A percentile compares a stretch with the other conserved stretches of the same genome.
Evolutionary conservation across 805 yeast genomes (phyloP).

Genomic region (Saccharomycopsis javanensis): DNA sequence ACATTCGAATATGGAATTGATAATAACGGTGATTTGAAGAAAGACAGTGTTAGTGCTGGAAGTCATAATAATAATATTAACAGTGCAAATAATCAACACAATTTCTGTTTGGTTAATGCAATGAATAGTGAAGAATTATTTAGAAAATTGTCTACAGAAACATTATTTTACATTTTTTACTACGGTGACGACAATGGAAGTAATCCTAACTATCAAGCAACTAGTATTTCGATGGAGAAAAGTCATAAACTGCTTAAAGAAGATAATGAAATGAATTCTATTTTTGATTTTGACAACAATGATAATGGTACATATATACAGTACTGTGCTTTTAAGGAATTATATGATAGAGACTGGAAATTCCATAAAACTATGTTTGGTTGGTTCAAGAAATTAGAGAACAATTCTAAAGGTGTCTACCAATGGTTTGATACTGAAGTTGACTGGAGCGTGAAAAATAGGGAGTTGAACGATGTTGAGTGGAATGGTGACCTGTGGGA

Average conservation of each 20-base stretch:
- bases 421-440: constrained; percentile 81
- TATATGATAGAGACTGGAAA: constrained; percentile 66
- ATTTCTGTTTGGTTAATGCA: constrained; percentile 40
- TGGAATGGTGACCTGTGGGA: constrained; percentile 1
- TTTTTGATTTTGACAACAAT: constrained; percentile 10
- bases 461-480: constrained; percentile 21
- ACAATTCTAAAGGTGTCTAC: constrained; percentile 41
- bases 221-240: not conserved
- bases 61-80: constrained; percentile 25
- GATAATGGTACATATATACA: constrained; percentile 62
- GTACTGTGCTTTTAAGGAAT: constrained; percentile 70
- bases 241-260: not conserved
- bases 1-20: constrained; percentile 10
- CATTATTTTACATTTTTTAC: constrained; percentile 86
- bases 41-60: constrained; percentile 20
- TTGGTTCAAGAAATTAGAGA: constrained; percentile 71
- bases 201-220: constrained; percentile 24
- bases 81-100: not conserved
- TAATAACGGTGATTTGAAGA: constrained; percentile 11
- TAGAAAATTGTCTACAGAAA: constrained; percentile 71
- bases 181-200: constrained; percentile 31
- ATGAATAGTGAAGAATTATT: constrained; percentile 51
- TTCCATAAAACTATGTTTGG: constrained; percentile 56
- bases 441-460: constrained; percentile 33
- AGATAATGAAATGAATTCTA: not conserved